Evolutionary conservation across 257 asterid species (phyloP), one percentile per base, ranked within the genome.

Genomic region (Solanum arcanum): DNA sequence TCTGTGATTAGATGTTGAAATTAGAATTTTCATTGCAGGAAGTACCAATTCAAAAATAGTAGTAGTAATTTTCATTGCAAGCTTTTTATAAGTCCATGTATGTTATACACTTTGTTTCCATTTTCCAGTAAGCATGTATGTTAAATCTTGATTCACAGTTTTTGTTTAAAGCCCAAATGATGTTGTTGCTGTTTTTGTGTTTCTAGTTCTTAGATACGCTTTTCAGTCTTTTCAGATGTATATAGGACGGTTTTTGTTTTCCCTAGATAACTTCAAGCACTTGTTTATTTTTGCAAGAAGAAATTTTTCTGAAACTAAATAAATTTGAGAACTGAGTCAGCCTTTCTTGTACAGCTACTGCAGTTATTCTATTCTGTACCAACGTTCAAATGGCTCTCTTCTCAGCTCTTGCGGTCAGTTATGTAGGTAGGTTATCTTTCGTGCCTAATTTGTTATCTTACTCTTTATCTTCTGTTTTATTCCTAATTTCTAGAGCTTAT

Each of bases 301-400:
- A 49, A 81, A 4, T 5, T 1, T 47, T 47, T 81, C 70, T 49
- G 46, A 31, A 1, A 18, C 46, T 47, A 2, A 18, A 31, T 18
- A 49, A 81, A 49, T 29, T 31, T 18, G 85, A 3, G 68, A 81
- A 81, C 66, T 93, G 84, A 91, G 83, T 33, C 20, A 80, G 70
- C 49, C 31, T 49, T 70, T 2, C 56, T 78, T n/a, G 89, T 91
- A 92, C 99, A 97, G 99, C 89, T 87, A 92, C 94, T 83, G 95
- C 92, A 62, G 91, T 93, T 39, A 91, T 95, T 85, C 90, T 97
- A 68, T 90, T 93, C 75, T 87, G 86, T 74, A 90, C 98, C 80
- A 94, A 95, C 74, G 94, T 97, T 86, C 97, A 92, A 88, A 77
- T 93, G 81, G 98, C 98, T 72, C 73, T 95, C 87, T 87, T 95